A percentile compares a stretch with the other conserved stretches of the same genome.
Evolutionary conservation across 306 rosid genomes (phyloP).

Genomic region (Heteromeles arbutifolia): DNA sequence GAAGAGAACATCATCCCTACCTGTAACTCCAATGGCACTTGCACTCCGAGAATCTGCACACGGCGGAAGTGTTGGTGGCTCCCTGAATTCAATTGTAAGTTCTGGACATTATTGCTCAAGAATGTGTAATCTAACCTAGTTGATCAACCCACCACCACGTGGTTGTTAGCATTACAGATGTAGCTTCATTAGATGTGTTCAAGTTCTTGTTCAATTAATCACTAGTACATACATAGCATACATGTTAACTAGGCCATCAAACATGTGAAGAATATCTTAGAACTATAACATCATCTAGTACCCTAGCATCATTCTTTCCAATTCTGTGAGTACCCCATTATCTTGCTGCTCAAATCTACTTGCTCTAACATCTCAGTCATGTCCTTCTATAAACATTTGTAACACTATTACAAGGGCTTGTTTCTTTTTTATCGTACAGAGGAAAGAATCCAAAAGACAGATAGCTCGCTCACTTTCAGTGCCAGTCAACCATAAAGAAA

Average conservation of each 20-base stretch:
- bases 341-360: neutral
- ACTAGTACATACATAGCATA: slow-evolving; percentile 1
- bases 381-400: neutral
- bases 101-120: neutral
- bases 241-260: neutral
- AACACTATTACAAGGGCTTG: neutral
- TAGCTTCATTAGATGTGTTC: slow-evolving; percentile 14
- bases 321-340: neutral
- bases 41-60: slow-evolving; percentile 46
- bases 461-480: slow-evolving; percentile 86
- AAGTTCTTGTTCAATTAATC: neutral
- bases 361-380: neutral
- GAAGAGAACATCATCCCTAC: slow-evolving; percentile 80
- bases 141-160: slow-evolving; percentile 4
- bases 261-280: neutral
- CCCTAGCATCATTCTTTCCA: neutral
- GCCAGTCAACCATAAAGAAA: slow-evolving; percentile 53
- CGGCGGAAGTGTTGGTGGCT: slow-evolving; percentile 44
- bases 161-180: slow-evolving; percentile 1
- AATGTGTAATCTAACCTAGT: neutral
- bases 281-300: neutral
- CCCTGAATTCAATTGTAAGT: slow-evolving; percentile 54
- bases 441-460: slow-evolving; percentile 35
- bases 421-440: slow-evolving; percentile 39
- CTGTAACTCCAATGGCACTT: slow-evolving; percentile 63